Conservation (phyloP, 768 basidiomycete genomes). For the Boletus sp. region DNA sequence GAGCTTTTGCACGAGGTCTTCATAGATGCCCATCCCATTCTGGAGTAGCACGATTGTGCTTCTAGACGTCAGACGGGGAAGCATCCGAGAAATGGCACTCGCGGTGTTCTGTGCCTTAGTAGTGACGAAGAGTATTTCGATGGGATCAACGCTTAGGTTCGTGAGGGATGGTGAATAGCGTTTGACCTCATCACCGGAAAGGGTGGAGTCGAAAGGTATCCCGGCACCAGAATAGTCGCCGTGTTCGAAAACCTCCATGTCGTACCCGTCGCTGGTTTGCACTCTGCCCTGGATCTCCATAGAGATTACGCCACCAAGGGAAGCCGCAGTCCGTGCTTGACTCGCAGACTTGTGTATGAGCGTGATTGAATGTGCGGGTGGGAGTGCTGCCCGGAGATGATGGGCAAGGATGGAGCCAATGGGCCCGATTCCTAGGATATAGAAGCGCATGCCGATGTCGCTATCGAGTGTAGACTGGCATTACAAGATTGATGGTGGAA, state of each 20-base stretch:
- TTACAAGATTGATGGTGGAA: neutral
- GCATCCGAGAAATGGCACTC: slow-evolving; percentile 53
- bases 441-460: slow-evolving; percentile 51
- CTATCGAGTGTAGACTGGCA: neutral
- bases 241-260: slow-evolving; percentile 47
- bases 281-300: slow-evolving; percentile 52
- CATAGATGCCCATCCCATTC: slow-evolving; percentile 93
- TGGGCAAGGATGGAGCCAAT: slow-evolving; percentile 82
- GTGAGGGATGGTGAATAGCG: slow-evolving; percentile 12
- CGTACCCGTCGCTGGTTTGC: slow-evolving; percentile 43
- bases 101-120: slow-evolving; percentile 74
- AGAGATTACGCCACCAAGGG: slow-evolving; percentile 37
- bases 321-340: slow-evolving; percentile 37
- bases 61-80: slow-evolving; percentile 57
- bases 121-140: slow-evolving; percentile 79
- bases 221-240: slow-evolving; percentile 23
- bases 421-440: slow-evolving; percentile 78
- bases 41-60: slow-evolving; percentile 92
- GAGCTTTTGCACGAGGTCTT: slow-evolving; percentile 60
- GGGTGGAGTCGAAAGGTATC: slow-evolving; percentile 16
- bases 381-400: slow-evolving; percentile 66
- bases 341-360: slow-evolving; percentile 62
- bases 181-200: slow-evolving; percentile 11
- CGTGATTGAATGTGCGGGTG: slow-evolving; percentile 51
- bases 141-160: slow-evolving; percentile 34